phyloP scores from a whole-genome alignment of 202 grass and related monocot genomes.

The Zoysia matrella region DNA sequence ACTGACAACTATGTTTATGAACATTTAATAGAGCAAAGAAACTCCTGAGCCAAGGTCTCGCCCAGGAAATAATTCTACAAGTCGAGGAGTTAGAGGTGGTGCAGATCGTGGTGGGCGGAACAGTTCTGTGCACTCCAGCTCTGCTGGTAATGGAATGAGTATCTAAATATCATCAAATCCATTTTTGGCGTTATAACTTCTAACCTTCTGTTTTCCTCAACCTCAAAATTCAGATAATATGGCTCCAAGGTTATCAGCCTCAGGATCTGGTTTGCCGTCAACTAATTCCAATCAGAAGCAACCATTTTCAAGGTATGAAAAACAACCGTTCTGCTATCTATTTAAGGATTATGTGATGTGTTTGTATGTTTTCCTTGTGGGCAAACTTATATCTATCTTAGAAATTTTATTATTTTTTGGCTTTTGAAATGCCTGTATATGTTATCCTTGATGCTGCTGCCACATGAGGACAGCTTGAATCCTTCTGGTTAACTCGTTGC shows the following conservation, averaged over 20 bases:
- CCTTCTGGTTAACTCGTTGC: no score
- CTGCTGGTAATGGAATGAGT: slow-evolving; percentile 58
- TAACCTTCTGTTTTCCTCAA: slow-evolving; percentile 2
- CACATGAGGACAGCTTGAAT: neutral
- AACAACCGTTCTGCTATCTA: slow-evolving; percentile 9
- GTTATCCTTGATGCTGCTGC: neutral
- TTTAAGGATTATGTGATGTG: neutral
- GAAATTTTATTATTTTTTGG: slow-evolving; percentile 20
- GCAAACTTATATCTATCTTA: neutral
- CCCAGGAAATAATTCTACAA: no score
- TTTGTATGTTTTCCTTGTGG: neutral
- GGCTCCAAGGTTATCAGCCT: slow-evolving; percentile 44
- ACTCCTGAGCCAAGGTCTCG: no score
- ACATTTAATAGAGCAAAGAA: no score
- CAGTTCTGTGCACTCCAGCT: slow-evolving; percentile 60
- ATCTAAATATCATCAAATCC: slow-evolving; percentile 14
- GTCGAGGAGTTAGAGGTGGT: no score
- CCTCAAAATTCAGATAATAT: slow-evolving; percentile 54
- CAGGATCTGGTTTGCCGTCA: neutral
- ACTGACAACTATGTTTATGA: slow-evolving; percentile 34
- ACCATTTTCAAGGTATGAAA: slow-evolving; percentile 63
- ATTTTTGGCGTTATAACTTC: slow-evolving; percentile 29
- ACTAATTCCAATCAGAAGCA: slow-evolving; percentile 5
- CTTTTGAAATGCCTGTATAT: neutral
- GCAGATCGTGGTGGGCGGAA: slow-evolving; percentile 41